A percentile compares a stretch with the other conserved stretches of the same genome.
phyloP scores from a whole-genome alignment of 1,284 basidiomycete genomes.

The Cystobasidium sp. region DNA sequence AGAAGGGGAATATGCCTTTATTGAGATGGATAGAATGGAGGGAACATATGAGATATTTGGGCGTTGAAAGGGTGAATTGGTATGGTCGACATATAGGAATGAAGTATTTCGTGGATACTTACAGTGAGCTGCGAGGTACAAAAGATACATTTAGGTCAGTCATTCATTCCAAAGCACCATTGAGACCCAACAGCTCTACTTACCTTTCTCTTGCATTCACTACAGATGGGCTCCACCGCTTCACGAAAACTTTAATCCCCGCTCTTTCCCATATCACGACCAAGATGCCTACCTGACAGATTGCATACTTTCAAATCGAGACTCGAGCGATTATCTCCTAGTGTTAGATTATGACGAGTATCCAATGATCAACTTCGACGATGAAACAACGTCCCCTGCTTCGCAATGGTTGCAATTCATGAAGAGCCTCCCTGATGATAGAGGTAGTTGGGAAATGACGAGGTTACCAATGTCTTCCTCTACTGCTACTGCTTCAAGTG shows the following conservation, averaged over 20 bases:
- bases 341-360: constrained; percentile 36
- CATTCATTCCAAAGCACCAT: no score
- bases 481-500: neutral
- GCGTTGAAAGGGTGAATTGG: constrained; percentile 34
- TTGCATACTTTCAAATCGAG: constrained; percentile 17
- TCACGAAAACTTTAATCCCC: neutral
- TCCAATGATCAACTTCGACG: constrained; percentile 32
- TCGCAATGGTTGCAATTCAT: constrained; percentile 30
- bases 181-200: no score
- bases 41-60: constrained; percentile 28
- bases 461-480: constrained; percentile 16
- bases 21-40: constrained; percentile 35
- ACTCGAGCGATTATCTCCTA: constrained; percentile 27
- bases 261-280: constrained; percentile 24
- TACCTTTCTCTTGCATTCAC: neutral
- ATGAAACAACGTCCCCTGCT: neutral
- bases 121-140: constrained; percentile 14
- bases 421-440: constrained; percentile 19
- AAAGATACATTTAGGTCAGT: constrained; percentile 32
- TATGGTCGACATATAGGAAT: constrained; percentile 14
- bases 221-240: constrained; percentile 36
- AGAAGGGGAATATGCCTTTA: constrained; percentile 19
- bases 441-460: constrained; percentile 37
- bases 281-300: constrained; percentile 40
- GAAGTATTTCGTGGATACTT: constrained; percentile 22